Conservation (phyloP, 1,139 yeast species). For the Geotrichum restrictum region DNA sequence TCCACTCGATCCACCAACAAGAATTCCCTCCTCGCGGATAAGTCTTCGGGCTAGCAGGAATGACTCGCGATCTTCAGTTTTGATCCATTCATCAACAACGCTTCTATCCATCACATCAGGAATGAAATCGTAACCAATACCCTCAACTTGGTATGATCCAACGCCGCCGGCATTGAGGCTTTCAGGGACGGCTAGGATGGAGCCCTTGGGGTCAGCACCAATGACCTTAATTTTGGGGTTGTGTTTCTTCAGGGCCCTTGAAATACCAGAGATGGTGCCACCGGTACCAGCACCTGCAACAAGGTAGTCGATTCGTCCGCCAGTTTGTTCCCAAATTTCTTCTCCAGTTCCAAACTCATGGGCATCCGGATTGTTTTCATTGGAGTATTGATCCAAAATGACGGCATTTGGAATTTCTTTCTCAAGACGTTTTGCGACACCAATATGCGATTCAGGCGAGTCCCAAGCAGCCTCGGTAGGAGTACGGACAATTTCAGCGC, state of each 20-base stretch:
- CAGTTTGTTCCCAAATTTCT: conserved; percentile 81
- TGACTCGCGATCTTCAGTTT: conserved; percentile 79
- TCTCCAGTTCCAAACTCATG: conserved; percentile 82
- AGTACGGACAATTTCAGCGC: conserved; percentile 87
- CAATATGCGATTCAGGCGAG: conserved; percentile 86
- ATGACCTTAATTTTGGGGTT: conserved; percentile 58
- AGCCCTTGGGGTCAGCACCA: conserved; percentile 87
- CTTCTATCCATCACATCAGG: conserved; percentile 74
- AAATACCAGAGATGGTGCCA: conserved; percentile 76
- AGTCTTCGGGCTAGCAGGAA: conserved; percentile 79
- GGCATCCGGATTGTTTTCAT: conserved; percentile 75
- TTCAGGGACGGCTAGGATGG: conserved; percentile 79
- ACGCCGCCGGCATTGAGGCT: conserved; percentile 53
- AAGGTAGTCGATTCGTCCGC: conserved; percentile 66
- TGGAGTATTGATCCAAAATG: conserved; percentile 78
- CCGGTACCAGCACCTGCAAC: conserved; percentile 94
- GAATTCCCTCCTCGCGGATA: conserved; percentile 79
- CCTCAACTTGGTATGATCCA: conserved; percentile 76
- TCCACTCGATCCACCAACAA: conserved; percentile 88
- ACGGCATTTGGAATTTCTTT: conserved; percentile 84
- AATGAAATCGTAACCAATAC: conserved; percentile 86
- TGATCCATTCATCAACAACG: conserved; percentile 73
- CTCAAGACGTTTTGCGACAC: conserved; percentile 78
- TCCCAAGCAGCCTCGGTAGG: conserved; percentile 95
- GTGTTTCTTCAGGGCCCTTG: conserved; percentile 71